Base-by-base conservation (phyloP, 192 early-diverging fungal genomes). In the Coemansia sp. region DNA sequence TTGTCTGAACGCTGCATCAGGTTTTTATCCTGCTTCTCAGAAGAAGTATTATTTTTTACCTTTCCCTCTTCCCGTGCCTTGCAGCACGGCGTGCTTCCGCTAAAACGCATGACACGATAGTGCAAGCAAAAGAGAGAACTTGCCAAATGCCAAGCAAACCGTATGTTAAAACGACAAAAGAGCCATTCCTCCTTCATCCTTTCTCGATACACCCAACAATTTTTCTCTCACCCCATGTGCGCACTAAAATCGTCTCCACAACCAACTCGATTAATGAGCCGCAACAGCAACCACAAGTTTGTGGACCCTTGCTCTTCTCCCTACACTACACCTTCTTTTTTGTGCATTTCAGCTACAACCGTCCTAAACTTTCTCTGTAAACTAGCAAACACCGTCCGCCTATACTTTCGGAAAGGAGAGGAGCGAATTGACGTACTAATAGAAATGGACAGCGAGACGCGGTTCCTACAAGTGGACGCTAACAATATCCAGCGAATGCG, bases 401-500 rank as follows among this genome's bases (percentile, higher is more conserved):
- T 4, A 23, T 61, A 61, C 38, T 39, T 61, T 25, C 39, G 29
- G 55, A 31, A 31, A 19, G 46, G 46, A 29, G 34, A 39, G n/a
- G 38, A 23, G 38, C 60, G 36, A 39, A 23, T 62, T 9, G 34
- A 61, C 59, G 11, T 2, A 10, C 9, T 39, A 8, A 9, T 36
- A 36, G 36, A 15, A 61, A 29, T 23, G 46, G 19, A 38, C 68
- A 50, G 48, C 5, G 23, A 37, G 29, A 39, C 66, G 15, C 15
- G 34, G 23, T 51, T 66, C 32, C 57, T 53, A 12, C 48, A 11
- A 25, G 80, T 82, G 21, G 64, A 64, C 58, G 3, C 59, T 1
- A 12, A 89, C 67, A 92, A 88, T 48, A 61, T 97, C 25, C 84
- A 80, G n/a, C 84, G 89, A 60, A 79, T 95, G 59, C 86, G 88